A percentile compares a stretch with the other conserved stretches of the same genome.
Conservation (phyloP, 1,139 yeast species). For the Pichia sp. region DNA sequence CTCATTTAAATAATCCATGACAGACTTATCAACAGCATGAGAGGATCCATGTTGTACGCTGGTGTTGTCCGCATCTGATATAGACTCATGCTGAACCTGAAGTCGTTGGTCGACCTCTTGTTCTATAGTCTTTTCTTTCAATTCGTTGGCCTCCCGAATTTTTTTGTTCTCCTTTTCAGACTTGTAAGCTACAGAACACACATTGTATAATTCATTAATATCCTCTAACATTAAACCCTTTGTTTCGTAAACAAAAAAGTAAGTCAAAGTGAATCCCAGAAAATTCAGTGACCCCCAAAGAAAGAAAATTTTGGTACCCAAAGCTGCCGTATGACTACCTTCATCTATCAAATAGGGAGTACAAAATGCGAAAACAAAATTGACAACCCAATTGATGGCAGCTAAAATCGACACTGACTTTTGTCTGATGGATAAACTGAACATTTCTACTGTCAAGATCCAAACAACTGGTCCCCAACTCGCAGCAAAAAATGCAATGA, state of each 20-base stretch:
- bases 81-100: not conserved
- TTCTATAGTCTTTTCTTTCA: not conserved
- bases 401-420: conserved; percentile 67
- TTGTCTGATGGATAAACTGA: conserved; percentile 64
- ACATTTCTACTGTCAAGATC: conserved; percentile 71
- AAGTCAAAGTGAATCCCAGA: conserved; percentile 42
- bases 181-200: conserved; percentile 37
- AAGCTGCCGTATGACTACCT: conserved; percentile 53
- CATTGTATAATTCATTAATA: conserved; percentile 47
- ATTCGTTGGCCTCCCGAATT: conserved; percentile 26
- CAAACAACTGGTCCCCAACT: conserved; percentile 80
- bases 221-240: conserved; percentile 61
- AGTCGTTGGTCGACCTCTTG: not conserved
- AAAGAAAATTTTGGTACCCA: conserved; percentile 65
- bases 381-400: conserved; percentile 76
- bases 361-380: conserved; percentile 63
- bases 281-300: conserved; percentile 70
- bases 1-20: conserved; percentile 5
- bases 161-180: conserved; percentile 23
- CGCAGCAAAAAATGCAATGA: conserved; percentile 66
- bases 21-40: not conserved
- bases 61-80: not conserved
- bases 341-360: conserved; percentile 63
- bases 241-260: conserved; percentile 54
- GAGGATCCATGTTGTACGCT: not conserved